Evolutionary conservation across 164 flowering plant genomes (phyloP).

Genomic region (Echeveria elegans): DNA sequence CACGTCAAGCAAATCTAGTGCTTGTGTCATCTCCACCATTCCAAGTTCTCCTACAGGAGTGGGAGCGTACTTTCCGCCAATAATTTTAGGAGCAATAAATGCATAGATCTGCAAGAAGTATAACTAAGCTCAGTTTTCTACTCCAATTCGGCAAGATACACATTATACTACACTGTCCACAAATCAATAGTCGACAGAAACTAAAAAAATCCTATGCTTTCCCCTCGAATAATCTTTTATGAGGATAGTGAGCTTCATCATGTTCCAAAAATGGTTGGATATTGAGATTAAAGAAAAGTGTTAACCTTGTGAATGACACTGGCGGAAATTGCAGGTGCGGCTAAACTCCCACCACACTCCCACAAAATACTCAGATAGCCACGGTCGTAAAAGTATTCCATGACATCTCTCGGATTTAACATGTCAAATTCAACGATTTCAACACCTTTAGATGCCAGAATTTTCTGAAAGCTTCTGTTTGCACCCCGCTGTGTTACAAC

Average conservation of each 20-base stretch:
- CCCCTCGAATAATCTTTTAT: background rate
- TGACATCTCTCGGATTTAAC: slow-evolving; percentile 69
- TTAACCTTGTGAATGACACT: slow-evolving; percentile 53
- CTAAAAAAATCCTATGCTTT: background rate
- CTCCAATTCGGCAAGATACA: background rate
- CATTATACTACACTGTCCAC: background rate
- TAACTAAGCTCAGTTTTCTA: background rate
- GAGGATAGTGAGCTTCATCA: background rate
- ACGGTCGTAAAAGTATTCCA: slow-evolving; percentile 85
- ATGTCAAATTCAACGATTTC: slow-evolving; percentile 96
- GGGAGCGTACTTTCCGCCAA: slow-evolving; percentile 88
- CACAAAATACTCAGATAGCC: slow-evolving; percentile 83
- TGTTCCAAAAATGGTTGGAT: background rate
- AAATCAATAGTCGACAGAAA: background rate
- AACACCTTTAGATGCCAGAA: slow-evolving; percentile 90
- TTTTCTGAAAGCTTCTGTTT: slow-evolving; percentile 69
- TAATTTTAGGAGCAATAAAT: slow-evolving; percentile 95
- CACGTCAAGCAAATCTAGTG: slow-evolving; percentile 67
- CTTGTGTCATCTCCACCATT: slow-evolving; percentile 97
- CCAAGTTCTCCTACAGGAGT: slow-evolving; percentile 95
- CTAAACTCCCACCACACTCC: slow-evolving; percentile 93
- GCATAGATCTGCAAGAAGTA: slow-evolving; percentile 64
- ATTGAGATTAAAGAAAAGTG: background rate
- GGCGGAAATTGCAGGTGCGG: slow-evolving; percentile 92
- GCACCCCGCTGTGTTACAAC: slow-evolving; percentile 97